These are phyloP conservation scores for Akanthomyces dipterigenus DNA, from an alignment of 2,329 filamentous ascomycete species.

Conservation along the genomic window DNA sequence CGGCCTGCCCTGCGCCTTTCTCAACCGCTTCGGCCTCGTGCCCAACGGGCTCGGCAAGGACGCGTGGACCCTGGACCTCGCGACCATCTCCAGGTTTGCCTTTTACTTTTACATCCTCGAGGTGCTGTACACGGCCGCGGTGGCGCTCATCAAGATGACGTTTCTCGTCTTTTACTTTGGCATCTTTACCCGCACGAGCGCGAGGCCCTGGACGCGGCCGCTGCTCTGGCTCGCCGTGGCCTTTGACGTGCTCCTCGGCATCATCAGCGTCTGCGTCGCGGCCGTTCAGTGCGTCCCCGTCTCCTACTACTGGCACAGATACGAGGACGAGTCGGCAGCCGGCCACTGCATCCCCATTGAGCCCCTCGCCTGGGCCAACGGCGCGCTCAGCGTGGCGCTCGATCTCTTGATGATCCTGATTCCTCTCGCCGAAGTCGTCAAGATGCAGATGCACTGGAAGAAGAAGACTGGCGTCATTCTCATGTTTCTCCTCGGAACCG, in stretches of 20 bases:
- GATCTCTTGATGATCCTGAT: constrained; percentile 41
- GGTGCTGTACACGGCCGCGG: constrained; percentile 33
- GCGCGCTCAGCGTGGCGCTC: constrained; percentile 37
- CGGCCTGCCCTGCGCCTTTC: constrained; percentile 20
- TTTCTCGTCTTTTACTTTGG: constrained; percentile 44
- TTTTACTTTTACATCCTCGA: constrained; percentile 32
- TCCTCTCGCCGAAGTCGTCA: constrained; percentile 32
- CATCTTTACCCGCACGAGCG: constrained; percentile 32
- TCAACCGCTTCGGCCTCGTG: constrained; percentile 19
- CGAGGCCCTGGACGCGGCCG: constrained; percentile 22
- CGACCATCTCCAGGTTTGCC: constrained; percentile 33
- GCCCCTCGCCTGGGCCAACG: constrained; percentile 38
- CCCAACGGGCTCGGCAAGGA: constrained; percentile 35
- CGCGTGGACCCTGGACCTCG: constrained; percentile 35
- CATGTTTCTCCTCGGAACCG: constrained; percentile 36
- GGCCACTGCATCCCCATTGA: constrained; percentile 40
- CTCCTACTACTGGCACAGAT: constrained; percentile 39
- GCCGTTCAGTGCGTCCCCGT: constrained; percentile 43
- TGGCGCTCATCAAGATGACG: constrained; percentile 37
- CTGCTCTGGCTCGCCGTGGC: constrained; percentile 29
- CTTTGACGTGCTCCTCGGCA: constrained; percentile 27
- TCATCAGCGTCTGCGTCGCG: constrained; percentile 30
- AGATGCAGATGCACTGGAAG: constrained; percentile 30
- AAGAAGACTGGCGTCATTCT: constrained; percentile 34
- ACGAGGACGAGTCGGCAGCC: constrained; percentile 32